Evolutionary conservation across 1,284 basidiomycete genomes (phyloP), one percentile per base, ranked within the genome.

Genomic region (Apiotrichum gracile): DNA sequence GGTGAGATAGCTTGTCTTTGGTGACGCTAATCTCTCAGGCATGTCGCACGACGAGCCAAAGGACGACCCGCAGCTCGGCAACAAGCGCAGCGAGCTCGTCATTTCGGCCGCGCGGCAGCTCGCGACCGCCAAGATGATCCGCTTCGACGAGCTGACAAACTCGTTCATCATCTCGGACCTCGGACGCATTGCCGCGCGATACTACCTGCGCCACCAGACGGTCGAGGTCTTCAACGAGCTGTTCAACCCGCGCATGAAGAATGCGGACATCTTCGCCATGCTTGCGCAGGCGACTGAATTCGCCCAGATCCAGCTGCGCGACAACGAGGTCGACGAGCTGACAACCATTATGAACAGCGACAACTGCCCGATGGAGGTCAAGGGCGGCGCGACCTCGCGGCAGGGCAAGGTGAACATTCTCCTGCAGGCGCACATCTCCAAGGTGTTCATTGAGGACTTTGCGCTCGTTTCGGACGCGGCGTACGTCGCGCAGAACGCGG

Each of bases 331-430:
- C 25, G 80, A 86, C 54, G 96, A 99, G 71, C 79, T 99, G 10
- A 83, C 88, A 58, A 76, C 76, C 41, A 76, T 97, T 56, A 80
- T 85, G 76, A 76, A 79, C 50, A 78, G 78, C 35, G 78, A 85
- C 51, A 89, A 89, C 3, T 96, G 91, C 66, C 81, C 69, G 5
- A 61, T 74, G 60, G 70, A 85, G 51, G 88, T 96, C 47, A 71
- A 70, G 83, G 87, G 83, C 21, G 88, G 87, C 6, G 82, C 83
- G 6, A 83, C 88, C 55, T 88, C 85, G n/a, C 82, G 79, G 51
- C 80, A 85, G 34, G 90, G 88, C 49, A 99, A 99, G 78, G 91
- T 96, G 74, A 98, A 97, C 72, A 90, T 98, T 54, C 80, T 99
- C 31, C 79, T 99, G 25, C 96, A 99, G 76, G 87, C 85, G 4